Evolutionary conservation across 2,329 filamentous ascomycete genomes (phyloP), one percentile per base, ranked within the genome.

Genomic region (Xylaria hypoxylon): DNA sequence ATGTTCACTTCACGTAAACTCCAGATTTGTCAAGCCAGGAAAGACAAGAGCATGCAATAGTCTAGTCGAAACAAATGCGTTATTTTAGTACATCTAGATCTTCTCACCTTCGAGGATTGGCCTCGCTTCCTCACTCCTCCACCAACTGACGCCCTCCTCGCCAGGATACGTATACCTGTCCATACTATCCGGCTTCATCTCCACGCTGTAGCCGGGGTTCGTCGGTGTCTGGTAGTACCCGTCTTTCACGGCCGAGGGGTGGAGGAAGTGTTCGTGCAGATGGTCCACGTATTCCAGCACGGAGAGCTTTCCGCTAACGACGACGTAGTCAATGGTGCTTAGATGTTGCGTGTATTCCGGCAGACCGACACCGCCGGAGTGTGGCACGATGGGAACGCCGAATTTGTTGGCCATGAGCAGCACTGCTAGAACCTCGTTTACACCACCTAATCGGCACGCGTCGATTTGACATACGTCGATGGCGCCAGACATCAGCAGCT

Each of bases 311-410:
- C 92, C 94, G 68, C 86, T 91, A 1, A 97, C 93, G 50, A 90
- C 91, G 3, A 97, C 92, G 74, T 97, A 97, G 80, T 97, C 94
- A 72, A 97, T 96, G 15, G 93, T 97, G 80, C 89, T 93, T 68
- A 97, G 81, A 80, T 97, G 94, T 83, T 97, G 93, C 0, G 94
- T 97, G 82, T 97, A 97, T 80, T 97, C 94, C 42, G 94, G 93
- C 69, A 97, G 84, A 5, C 94, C 94, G 1, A 97, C 94, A 71
- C 94, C 94, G 22, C 94, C 94, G 0, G 90, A 93, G 81, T 97
- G 94, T 0, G 94, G 94, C 5, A 97, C 93, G 72, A 97, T 90
- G 15, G 94, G 94, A 2, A 97, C 86, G 59, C 85, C 85, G 77
- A 89, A 89, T 82, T 94, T 93, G 76, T 88, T 90, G 19, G 94